Percentiles rank a stretch among this genome's conserved stretches.
Evolutionary conservation across 805 yeast species (phyloP).

Genomic region (Nakazawaea ambrosiae): DNA sequence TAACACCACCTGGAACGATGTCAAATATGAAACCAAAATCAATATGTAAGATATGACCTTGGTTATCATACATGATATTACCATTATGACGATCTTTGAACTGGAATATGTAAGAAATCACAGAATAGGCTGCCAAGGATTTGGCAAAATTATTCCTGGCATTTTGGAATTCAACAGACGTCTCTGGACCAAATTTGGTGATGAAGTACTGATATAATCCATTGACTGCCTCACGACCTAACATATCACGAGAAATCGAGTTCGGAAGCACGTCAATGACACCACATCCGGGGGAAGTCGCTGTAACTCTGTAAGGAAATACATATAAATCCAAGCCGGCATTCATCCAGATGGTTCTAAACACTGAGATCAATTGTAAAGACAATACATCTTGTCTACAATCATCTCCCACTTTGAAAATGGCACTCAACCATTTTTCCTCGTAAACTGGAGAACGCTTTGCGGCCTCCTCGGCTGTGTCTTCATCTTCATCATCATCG

Average conservation of each 20-base stretch:
- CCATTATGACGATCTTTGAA: constrained; percentile 98
- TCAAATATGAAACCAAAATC: constrained; percentile 99
- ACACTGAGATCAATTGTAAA: constrained; percentile 82
- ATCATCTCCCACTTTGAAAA: constrained; percentile 98
- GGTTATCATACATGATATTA: constrained; percentile 91
- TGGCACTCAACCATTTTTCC: constrained; percentile 88
- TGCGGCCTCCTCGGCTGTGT: constrained; percentile 10
- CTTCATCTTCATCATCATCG: constrained; percentile 24
- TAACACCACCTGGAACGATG: constrained; percentile 98
- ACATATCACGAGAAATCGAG: constrained; percentile 93
- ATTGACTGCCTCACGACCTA: constrained; percentile 97
- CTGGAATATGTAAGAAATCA: constrained; percentile 83
- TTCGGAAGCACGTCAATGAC: constrained; percentile 96
- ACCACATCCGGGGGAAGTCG: constrained; percentile 99
- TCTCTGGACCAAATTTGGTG: constrained; percentile 92
- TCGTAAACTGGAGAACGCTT: constrained; percentile 24
- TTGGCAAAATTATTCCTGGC: constrained; percentile 92
- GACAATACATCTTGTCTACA: constrained; percentile 97
- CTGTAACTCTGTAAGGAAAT: constrained; percentile 92
- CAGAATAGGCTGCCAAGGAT: constrained; percentile 90
- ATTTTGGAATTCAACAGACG: constrained; percentile 78
- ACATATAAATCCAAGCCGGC: constrained; percentile 88
- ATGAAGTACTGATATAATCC: constrained; percentile 90
- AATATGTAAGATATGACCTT: constrained; percentile 92
- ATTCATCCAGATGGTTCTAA: constrained; percentile 83